These are phyloP conservation scores for Panaeolus papilionaceus DNA, from an alignment of 768 basidiomycete species.

Conservation along the genomic window DNA sequence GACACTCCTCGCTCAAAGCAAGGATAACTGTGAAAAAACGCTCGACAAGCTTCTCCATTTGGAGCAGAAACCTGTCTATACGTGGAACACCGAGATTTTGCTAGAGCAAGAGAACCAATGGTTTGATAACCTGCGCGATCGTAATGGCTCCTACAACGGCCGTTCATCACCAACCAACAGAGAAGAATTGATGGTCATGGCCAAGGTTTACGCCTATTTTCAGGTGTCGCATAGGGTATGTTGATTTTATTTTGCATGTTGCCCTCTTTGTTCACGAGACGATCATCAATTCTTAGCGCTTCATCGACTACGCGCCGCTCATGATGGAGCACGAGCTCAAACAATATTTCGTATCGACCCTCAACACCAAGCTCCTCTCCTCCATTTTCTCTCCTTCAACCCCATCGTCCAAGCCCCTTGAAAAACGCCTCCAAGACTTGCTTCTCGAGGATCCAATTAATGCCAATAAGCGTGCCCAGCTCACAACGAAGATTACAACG, in stretches of 20 bases:
- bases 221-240: conserved; percentile 58
- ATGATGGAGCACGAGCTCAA: conserved; percentile 54
- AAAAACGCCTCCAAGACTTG: conserved; percentile 32
- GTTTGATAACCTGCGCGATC: conserved; percentile 19
- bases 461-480: conserved; percentile 13
- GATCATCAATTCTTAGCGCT: conserved; percentile 42
- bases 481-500: background rate
- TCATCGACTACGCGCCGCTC: conserved; percentile 60
- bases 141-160: background rate
- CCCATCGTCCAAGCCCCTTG: conserved; percentile 18
- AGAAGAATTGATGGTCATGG: conserved; percentile 57
- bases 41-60: conserved; percentile 42
- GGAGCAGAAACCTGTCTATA: conserved; percentile 47
- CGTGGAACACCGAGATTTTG: conserved; percentile 33
- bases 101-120: conserved; percentile 28
- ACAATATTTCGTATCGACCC: conserved; percentile 39
- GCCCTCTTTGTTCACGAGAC: background rate
- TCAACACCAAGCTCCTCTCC: conserved; percentile 44
- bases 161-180: conserved; percentile 24
- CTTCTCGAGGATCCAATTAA: conserved; percentile 48
- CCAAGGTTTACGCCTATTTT: conserved; percentile 61
- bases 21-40: conserved; percentile 12
- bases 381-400: conserved; percentile 21
- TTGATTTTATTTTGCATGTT: background rate
- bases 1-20: background rate